Evolutionary conservation across 495 filamentous ascomycete species (phyloP).

Genomic region (Penicilliopsis zonata): DNA sequence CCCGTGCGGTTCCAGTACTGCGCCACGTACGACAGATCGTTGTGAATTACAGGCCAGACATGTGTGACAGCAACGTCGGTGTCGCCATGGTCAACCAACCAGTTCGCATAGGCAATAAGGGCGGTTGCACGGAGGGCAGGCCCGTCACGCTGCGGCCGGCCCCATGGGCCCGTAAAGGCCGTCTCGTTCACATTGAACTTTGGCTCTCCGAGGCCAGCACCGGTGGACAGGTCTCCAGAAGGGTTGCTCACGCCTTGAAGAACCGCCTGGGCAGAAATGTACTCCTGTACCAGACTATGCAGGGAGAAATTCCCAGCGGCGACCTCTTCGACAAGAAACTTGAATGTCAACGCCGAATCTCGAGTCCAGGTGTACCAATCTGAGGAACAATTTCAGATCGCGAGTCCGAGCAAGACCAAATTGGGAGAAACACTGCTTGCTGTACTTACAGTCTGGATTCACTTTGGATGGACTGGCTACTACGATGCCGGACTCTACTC

Average conservation of each 20-base stretch:
- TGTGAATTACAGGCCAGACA: constrained; percentile 52
- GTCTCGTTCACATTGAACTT: constrained; percentile 37
- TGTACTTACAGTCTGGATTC: constrained; percentile 46
- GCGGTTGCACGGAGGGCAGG: constrained; percentile 58
- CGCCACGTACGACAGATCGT: constrained; percentile 57
- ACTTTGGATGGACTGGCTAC: constrained; percentile 49
- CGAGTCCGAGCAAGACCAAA: background rate
- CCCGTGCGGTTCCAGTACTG: constrained; percentile 63
- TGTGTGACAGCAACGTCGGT: constrained; percentile 13
- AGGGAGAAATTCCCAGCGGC: constrained; percentile 39
- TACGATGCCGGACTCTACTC: constrained; percentile 40
- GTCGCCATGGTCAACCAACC: constrained; percentile 24
- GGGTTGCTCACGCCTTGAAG: constrained; percentile 51
- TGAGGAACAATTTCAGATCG: constrained; percentile 1
- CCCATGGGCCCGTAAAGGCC: constrained; percentile 54
- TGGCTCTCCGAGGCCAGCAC: constrained; percentile 32
- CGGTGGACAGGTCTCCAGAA: constrained; percentile 37
- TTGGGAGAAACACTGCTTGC: constrained; percentile 25
- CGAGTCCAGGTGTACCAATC: constrained; percentile 59
- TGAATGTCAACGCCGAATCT: constrained; percentile 54
- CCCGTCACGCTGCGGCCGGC: constrained; percentile 60
- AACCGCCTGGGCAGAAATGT: constrained; percentile 43
- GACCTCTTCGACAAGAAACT: constrained; percentile 47
- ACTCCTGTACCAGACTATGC: constrained; percentile 42
- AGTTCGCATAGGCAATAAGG: constrained; percentile 30